A percentile compares a stretch with the other conserved stretches of the same genome.
These are phyloP conservation scores for Venturia effusa DNA, from an alignment of 2,329 filamentous ascomycete genomes.

Conservation along the genomic window DNA sequence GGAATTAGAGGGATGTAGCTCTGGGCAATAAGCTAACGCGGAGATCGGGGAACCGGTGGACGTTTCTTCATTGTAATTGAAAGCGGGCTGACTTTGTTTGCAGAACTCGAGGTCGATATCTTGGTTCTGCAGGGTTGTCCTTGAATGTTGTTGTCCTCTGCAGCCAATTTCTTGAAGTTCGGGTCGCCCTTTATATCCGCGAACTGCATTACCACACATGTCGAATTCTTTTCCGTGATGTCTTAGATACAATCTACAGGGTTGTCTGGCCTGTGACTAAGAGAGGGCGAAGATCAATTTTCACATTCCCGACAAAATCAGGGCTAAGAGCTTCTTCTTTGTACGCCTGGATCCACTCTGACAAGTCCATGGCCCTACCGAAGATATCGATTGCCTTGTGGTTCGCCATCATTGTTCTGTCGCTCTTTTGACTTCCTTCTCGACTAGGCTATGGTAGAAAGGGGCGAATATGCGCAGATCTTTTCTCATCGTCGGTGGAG, in stretches of 20 bases:
- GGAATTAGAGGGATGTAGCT: background rate
- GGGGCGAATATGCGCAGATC: background rate
- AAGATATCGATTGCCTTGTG: background rate
- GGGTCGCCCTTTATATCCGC: background rate
- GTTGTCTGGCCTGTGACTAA: too few species aligned
- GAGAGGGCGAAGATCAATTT: too few species aligned
- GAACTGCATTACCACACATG: too few species aligned
- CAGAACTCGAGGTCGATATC: background rate
- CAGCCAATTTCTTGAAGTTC: background rate
- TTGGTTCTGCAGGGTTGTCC: background rate
- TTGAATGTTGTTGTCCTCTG: background rate
- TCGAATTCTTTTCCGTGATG: too few species aligned
- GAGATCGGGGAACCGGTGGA: background rate
- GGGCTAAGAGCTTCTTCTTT: background rate
- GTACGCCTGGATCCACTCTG: background rate
- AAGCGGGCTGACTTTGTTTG: background rate
- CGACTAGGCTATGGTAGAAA: too few species aligned
- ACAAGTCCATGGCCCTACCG: background rate
- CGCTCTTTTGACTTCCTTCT: background rate
- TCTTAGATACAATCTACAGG: too few species aligned
- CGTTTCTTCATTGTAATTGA: background rate
- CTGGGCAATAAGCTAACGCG: background rate
- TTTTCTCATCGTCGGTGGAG: background rate
- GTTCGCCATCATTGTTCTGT: background rate
- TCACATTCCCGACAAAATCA: background rate